Base-by-base conservation (phyloP, 129 eudicot species). In the Lactuca saligna region DNA sequence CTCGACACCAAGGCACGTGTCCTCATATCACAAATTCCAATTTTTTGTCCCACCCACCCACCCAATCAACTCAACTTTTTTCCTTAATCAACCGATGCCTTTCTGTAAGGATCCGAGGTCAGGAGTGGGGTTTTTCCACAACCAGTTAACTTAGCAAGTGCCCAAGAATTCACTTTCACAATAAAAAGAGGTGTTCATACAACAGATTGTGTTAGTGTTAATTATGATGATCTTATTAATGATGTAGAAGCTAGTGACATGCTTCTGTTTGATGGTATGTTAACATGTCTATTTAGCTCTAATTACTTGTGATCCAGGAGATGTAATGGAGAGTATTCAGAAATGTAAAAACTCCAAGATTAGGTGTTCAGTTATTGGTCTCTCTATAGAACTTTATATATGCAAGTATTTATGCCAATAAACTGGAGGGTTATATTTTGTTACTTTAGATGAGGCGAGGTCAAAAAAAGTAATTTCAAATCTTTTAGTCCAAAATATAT, bases 241-340 rank as follows among this genome's bases (percentile, higher is more conserved):
- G 97, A 91, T 64, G 98, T 91, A 17, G 98, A 91, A 82, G 96
- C 80, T 12, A 96, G 96, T 34, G 98, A 91, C 85, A 91, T 86
- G 98, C 96, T 91, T 72, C 95, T 91, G 46, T 96, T 91, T 63
- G 98, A 91, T 79, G 96, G 96, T 91, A 86, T 50, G 83, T 68
- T 32, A 61, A 37, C 37, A 1, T 66, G 31, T 25, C 29, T 93
- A 85, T 78, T 93, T 97, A 5, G 90, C 99, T 60, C 77, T 93
- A 15, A 82, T 87, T 78, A 93, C 95, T 70, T 93, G 99, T 71
- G 99, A 93, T 83, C 99, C 97, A 0, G 99, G 97, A 54, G 99
- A 93, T 67, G 84, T 93, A 25, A 83, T 89, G 88, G 95, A 89
- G 41, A 83, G 95, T 49, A 89, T 93, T 41, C 84, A 85, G 75